Evolutionary conservation across 768 basidiomycete genomes (phyloP), one percentile per base, ranked within the genome.

Genomic region (Russula brevipes): DNA sequence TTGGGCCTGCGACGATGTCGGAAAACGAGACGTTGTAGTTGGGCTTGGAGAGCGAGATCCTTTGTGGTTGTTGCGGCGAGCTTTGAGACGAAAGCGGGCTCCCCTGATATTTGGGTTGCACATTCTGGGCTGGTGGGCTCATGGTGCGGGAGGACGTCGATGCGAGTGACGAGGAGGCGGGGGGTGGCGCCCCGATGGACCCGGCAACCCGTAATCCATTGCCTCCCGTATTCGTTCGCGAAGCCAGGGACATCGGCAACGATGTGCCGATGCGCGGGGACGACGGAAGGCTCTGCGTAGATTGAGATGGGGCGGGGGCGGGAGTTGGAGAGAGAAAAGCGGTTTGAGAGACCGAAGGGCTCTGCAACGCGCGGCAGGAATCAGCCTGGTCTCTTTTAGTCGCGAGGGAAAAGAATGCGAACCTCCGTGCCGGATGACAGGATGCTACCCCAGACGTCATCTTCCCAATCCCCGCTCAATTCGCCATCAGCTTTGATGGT

Each of bases 371-470:
- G 30, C 53, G 14, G 46, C 2, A 53, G 7, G 39, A 35, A 39
- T 63, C 39, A 59, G 52, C 9, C 5, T 38, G 10, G 7, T 12
- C 42, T 4, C 5, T 33, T 17, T 17, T 31, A 10, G 14, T 30
- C 46, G 19, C 33, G 8, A 35, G 7, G 11, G 30, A 7, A 41
- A 31, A 11, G 16, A 31, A 41, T 38, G 47, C 68, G 45, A 55
- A 77, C 76, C 61, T 74, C 70, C 6, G 78, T 73, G 53, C 74
- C 76, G 54, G 78, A 81, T 12, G 72, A 70, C 57, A 92, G 81
- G 53, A 93, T 89, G 61, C 82, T 88, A 6, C 87, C 89, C 92
- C 92, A 94, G 2, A 89, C 83, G 65, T 92, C 89, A 60, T 92
- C 89, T 66, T 89, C 90, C 89, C 88, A 91, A 46, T 80, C 76